Evolutionary conservation across 169 alveolate genomes (phyloP).

Genomic region (Perkinsus marinus): DNA sequence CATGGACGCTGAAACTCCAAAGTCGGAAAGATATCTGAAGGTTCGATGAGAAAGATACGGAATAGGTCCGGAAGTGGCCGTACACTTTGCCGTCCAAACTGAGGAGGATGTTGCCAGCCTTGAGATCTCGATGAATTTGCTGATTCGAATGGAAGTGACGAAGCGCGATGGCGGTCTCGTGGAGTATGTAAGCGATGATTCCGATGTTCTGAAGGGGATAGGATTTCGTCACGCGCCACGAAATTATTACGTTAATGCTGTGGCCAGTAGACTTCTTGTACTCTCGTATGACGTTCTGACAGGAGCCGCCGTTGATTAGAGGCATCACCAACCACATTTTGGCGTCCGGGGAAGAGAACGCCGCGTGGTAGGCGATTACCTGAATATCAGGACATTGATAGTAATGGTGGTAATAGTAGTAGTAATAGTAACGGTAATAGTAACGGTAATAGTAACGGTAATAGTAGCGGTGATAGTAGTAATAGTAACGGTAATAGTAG

Average conservation of each 20-base stretch:
- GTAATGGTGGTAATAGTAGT: too few species aligned
- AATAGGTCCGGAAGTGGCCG: not conserved
- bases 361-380: not conserved
- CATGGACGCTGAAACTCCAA: conserved; percentile 54
- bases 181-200: conserved; percentile 44
- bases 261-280: not conserved
- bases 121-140: conserved; percentile 66
- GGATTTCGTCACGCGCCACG: not conserved
- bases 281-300: not conserved
- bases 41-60: not conserved
- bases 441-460: too few species aligned
- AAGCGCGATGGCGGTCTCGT: conserved; percentile 45
- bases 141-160: conserved; percentile 45
- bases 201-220: not conserved
- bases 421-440: too few species aligned
- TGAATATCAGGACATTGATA: not conserved
- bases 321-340: conserved; percentile 12
- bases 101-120: conserved; percentile 66
- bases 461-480: too few species aligned
- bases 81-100: conserved; percentile 49
- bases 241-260: not conserved
- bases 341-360: not conserved
- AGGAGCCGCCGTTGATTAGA: not conserved
- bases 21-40: conserved; percentile 41
- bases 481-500: too few species aligned